Evolutionary conservation across 208 protist genomes (phyloP), one percentile per base, ranked within the genome.

Genomic region (Crithidia fasciculata): DNA sequence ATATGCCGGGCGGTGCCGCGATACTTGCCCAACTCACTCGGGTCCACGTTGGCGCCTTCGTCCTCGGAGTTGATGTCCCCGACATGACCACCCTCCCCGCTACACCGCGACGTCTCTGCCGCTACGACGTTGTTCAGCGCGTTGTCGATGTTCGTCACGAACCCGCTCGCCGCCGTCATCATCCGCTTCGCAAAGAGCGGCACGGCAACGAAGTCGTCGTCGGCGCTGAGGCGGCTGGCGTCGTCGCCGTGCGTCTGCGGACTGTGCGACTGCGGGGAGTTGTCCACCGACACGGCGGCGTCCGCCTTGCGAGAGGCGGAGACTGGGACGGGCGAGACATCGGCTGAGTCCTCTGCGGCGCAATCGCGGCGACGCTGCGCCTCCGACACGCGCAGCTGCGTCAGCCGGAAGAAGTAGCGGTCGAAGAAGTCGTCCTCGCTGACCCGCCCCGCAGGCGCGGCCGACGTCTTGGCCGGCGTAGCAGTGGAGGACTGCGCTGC

Each of bases 361-460:
- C n/a, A 18, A 49, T 47, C 60, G 13, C 69, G 70, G 19, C 79
- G 72, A 43, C 75, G 77, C 52, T 73, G 74, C 18, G 82, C 65
- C 49, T 81, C 72, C 44, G 73, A 78, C 19, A 74, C 54, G 36
- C 90, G 90, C 62, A 93, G 78, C 83, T 93, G 86, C 19, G 80
- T 72, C n/a, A 95, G 87, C 36, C 88, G 88, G 68, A 95, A 93
- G 70, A 93, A 93, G 78, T 95, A 95, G 19, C 88, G 90, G 47
- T 93, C 86, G 72, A 95, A 93, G 58, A 95, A 95, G n/a, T 74
- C 80, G 69, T 93, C 85, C 61, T 90, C 85, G 7, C 56, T 82
- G 2, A 95, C 62, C 28, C 28, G 28, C 28, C 28, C 28, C 28
- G 28, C 28, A 28, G 41, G 39, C 5, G 49, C 44, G 60, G 7